phyloP scores from a whole-genome alignment of 2,329 filamentous ascomycete species.

The Blumeria hordei region DNA sequence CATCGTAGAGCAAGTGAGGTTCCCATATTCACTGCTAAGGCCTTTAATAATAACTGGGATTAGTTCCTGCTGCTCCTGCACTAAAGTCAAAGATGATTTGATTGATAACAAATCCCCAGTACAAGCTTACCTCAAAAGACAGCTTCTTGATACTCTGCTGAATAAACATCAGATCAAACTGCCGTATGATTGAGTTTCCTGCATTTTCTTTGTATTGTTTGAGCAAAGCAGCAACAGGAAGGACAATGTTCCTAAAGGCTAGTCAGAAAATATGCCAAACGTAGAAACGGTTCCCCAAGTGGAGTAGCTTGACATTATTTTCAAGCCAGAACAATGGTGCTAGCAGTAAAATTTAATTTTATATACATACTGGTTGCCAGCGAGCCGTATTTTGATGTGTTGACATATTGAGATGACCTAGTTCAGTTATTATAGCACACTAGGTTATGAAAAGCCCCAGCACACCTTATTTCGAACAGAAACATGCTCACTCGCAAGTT shows the following conservation, averaged over 20 bases:
- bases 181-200: conserved; percentile 49
- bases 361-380: conserved; percentile 15
- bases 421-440: conserved; percentile 3
- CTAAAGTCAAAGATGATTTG: conserved; percentile 10
- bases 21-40: conserved; percentile 33
- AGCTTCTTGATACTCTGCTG: conserved; percentile 54
- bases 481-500: conserved; percentile 58
- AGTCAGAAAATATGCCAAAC: conserved; percentile 1
- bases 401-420: conserved; percentile 44
- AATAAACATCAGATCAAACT: conserved; percentile 74
- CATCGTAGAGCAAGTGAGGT: conserved; percentile 33
- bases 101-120: neutral
- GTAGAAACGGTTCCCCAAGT: too few species aligned
- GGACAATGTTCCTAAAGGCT: conserved; percentile 27
- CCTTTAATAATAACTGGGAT: conserved; percentile 46
- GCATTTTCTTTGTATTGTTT: conserved; percentile 66
- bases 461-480: conserved; percentile 55
- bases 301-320: neutral
- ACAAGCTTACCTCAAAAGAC: conserved; percentile 20
- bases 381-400: conserved; percentile 37
- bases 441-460: neutral
- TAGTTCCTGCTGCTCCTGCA: conserved; percentile 42
- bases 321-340: too few species aligned
- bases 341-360: too few species aligned
- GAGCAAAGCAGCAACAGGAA: conserved; percentile 65